phyloP scores from a whole-genome alignment of 2,329 filamentous ascomycete genomes.

The Didymella sp. region DNA sequence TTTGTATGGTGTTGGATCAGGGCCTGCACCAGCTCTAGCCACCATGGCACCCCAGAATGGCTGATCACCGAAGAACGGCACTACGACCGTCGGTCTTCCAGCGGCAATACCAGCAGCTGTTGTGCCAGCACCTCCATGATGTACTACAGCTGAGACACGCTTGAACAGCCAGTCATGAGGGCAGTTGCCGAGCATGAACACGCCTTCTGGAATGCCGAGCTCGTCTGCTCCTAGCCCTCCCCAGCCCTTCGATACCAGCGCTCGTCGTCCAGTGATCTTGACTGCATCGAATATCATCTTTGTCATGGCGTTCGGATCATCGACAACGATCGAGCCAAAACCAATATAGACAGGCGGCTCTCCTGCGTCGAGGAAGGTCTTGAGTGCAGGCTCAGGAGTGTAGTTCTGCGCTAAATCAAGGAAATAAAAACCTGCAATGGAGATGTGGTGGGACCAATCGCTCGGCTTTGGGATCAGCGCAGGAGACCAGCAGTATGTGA shows the following conservation, averaged over 20 bases:
- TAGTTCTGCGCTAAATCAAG: conserved; percentile 50
- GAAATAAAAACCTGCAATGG: conserved; percentile 52
- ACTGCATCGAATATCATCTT: conserved; percentile 52
- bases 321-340: conserved; percentile 53
- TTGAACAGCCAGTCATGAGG: conserved; percentile 92
- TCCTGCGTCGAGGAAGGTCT: conserved; percentile 49
- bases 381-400: conserved; percentile 49
- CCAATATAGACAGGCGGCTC: conserved; percentile 53
- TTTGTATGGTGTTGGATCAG: conserved; percentile 50
- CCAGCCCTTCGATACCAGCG: conserved; percentile 87
- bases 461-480: conserved; percentile 55
- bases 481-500: conserved; percentile 81
- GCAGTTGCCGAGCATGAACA: conserved; percentile 84
- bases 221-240: conserved; percentile 77
- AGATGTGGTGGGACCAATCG: conserved; percentile 54
- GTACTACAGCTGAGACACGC: conserved; percentile 80
- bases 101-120: conserved; percentile 84
- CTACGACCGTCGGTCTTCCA: conserved; percentile 80
- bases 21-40: conserved; percentile 50
- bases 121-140: conserved; percentile 87
- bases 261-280: conserved; percentile 70
- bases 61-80: conserved; percentile 72
- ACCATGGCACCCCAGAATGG: conserved; percentile 54
- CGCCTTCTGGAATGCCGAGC: conserved; percentile 69
- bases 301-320: conserved; percentile 53